Base-by-base conservation (phyloP, 2,329 filamentous ascomycete species). In the Allantophomopsis lycopodina region DNA sequence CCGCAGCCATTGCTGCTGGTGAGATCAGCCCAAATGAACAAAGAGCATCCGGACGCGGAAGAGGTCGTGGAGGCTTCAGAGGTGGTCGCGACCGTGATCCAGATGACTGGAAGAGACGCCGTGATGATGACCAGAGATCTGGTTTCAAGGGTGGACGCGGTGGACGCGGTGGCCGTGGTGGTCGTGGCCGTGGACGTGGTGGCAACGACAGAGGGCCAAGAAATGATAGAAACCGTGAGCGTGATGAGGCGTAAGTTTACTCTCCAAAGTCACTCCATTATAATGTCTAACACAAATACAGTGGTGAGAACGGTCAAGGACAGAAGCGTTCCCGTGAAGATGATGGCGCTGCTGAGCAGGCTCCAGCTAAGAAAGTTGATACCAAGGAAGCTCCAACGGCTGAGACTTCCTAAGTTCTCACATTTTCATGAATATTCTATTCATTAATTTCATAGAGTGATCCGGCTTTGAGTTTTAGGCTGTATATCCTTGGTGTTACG, bases 1-100 rank as follows among this genome's bases (percentile, higher is more conserved):
- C 69, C 42, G 64, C 76, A 40, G 73, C 83, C 31, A 88, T 89
- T 52, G 69, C 74, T 49, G 70, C 76, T 34, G 83, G 84, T 44
- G 76, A 76, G 53, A 65, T 86, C 36, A 65, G 76, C 55, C 74
- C 80, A 44, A 75, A 65, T 51, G 43, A 46, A 38, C 37, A 41
- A 39, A 38, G 40, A 41, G 14, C 41, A 38, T 21, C 32, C 39
- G 38, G 60, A 47, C 21, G 44, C 36, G 39, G 42, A 21, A 12
- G 32, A 5, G 42, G 32, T 28, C 52, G 48, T 34, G 44, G 49
- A 14, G 40, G 59, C 31, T 55, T 59, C 35, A 54, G 55, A 16
- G 59, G 59, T 33, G 53, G 56, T 38, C 54, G 54, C n/a, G 57
- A 61, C 39, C 59, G 60, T 38, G 66, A 73, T 50, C 55, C 63